Conservation (phyloP, 73 alveolate species). For the Paramecium sexaurelia region DNA sequence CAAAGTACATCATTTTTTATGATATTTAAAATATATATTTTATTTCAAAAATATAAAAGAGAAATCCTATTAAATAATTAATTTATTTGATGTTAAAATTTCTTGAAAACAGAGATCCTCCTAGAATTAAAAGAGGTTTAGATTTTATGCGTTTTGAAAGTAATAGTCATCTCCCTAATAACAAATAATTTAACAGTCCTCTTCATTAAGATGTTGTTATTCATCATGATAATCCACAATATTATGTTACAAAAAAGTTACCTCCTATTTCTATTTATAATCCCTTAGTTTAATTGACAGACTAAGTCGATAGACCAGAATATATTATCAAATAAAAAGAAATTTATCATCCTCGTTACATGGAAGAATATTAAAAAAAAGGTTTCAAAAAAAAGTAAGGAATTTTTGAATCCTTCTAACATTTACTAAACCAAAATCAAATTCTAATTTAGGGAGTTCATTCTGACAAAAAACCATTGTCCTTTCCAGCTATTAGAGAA, state of each 20-base stretch:
- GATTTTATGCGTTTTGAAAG: not conserved
- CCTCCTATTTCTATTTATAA: conserved; percentile 38
- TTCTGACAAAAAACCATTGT: not conserved
- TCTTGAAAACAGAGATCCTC: conserved; percentile 14
- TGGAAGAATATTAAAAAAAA: not conserved
- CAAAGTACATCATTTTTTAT: too few relatives aligned
- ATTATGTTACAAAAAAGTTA: not conserved
- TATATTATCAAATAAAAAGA: conserved; percentile 41
- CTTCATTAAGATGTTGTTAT: not conserved
- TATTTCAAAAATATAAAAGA: not conserved
- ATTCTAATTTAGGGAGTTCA: not conserved
- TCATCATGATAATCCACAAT: not conserved
- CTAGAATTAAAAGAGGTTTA: not conserved
- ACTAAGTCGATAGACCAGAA: conserved; percentile 37
- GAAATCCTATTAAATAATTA: not conserved
- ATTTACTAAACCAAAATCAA: not conserved
- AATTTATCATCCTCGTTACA: not conserved
- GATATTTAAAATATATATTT: not conserved
- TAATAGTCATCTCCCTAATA: not conserved
- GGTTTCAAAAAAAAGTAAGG: conserved; percentile 19
- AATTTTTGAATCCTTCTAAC: not conserved
- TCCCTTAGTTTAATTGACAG: not conserved
- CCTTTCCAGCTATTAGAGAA: not conserved
- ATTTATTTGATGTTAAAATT: conserved; percentile 26
- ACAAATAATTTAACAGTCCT: conserved; percentile 18